Base-by-base conservation (phyloP, 495 filamentous ascomycete species). In the Aspergillus cristatus region DNA sequence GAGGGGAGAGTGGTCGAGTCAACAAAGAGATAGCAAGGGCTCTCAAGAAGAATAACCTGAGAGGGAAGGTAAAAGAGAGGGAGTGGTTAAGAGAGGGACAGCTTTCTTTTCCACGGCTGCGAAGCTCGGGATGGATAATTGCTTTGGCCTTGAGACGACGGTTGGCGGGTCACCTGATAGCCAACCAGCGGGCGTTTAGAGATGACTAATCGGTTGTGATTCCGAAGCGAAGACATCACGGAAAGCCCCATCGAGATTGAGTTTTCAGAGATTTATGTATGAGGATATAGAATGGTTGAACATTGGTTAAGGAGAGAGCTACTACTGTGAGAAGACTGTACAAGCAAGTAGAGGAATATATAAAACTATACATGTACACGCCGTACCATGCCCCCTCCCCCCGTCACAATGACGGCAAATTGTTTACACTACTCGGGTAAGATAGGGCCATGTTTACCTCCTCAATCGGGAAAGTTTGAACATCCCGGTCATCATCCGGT, bases 381-480 rank as follows among this genome's bases (percentile, higher is more conserved):
- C 20, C 20, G 20, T 4, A 8, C 4, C 8, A 8, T 4, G 20
- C 4, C 4, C 20, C 20, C 30, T 32, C 24, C 33, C 29, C 15
- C 38, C 28, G 25, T 15, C 15, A 22, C 15, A 4, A 32, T 13
- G 10, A 26, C 34, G 34, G 43, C 25, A 41, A 46, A 37, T 46
- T 28, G 22, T 46, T 46, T 46, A 41, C n/a, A 46, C 38, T n/a
- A n/a, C n/a, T n/a, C n/a, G n/a, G n/a, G n/a, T n/a, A n/a, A n/a
- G n/a, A n/a, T n/a, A n/a, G n/a, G n/a, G n/a, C n/a, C n/a, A n/a
- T n/a, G 20, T 24, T 24, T 8, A 24, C 20, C 20, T 51, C 40
- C 54, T 53, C 53, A 67, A 37, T 25, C 53, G 67, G 42, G 54
- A 46, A 28, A 76, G 47, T 22, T 58, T 55, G 48, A 74, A 75